Base-by-base conservation (phyloP, 2,329 filamentous ascomycete genomes). In the Trichophyton equinum region DNA sequence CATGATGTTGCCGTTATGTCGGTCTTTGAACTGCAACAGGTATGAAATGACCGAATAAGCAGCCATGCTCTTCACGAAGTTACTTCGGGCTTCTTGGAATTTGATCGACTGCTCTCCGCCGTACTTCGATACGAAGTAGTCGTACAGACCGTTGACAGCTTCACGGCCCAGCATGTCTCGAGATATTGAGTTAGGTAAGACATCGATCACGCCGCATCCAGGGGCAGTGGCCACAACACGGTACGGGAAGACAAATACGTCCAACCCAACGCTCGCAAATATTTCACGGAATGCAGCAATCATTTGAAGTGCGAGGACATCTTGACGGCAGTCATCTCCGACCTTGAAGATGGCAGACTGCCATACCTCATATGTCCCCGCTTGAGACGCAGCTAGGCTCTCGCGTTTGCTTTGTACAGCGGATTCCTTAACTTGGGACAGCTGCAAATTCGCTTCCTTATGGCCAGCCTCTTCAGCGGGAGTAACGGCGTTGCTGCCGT, bases 291-390 rank as follows among this genome's bases (percentile, higher is more conserved):
- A 99, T 1, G 91, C 91, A 0, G 94, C 87, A 72, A 99, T 96
- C 87, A 99, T 95, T 74, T 99, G 94, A 64, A 99, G 79, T 1
- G 94, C 94, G 63, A 99, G 80, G 59, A 99, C 88, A 69, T 99
- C 95, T 75, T 99, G 94, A 58, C 94, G 87, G 72, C 94, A 97
- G 74, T 99, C 94, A 72, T 99, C 94, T 64, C 94, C 94, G 57
- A 99, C 95, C 74, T 99, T 99, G 85, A 99, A 99, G 70, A 99
- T 99, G 61, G 92, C 94, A 1, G 91, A 95, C 74, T 99, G 94
- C 95, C 94, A 97, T n/a, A 92, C 87, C 73, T 99, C 95, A 66
- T 95, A 84, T 0, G 85, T 89, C 68, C 68, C 6, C 70, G 70
- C 20, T 20, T 42, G 27, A n/a, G 58, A 47, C 33, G 33, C 33